These are phyloP conservation scores for Botrytis cinerea DNA, from an alignment of 2,329 filamentous ascomycete species.

Conservation along the genomic window DNA sequence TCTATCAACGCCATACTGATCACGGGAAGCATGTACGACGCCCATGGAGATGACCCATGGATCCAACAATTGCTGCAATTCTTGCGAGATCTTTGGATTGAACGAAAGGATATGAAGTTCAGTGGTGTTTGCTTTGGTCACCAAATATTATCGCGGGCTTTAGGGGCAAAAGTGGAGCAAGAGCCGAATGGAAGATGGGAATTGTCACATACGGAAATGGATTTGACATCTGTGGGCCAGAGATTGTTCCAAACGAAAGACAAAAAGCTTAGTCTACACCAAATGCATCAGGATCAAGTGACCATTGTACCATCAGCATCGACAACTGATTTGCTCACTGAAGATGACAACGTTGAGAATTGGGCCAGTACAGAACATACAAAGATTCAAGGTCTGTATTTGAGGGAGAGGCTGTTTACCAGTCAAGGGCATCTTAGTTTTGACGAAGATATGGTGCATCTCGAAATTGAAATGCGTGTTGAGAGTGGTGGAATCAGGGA, in stretches of 20 bases:
- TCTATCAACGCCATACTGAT: conserved; percentile 78
- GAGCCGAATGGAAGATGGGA: conserved; percentile 75
- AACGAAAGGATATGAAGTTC: conserved; percentile 62
- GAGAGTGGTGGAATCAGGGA: conserved; percentile 71
- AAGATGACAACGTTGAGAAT: conserved; percentile 53
- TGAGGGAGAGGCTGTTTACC: conserved; percentile 65
- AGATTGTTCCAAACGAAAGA: conserved; percentile 56
- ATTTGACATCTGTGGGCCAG: conserved; percentile 68
- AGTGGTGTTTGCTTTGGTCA: conserved; percentile 92
- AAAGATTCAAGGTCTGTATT: conserved; percentile 76
- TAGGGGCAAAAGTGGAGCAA: conserved; percentile 66
- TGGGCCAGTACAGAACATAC: conserved; percentile 69
- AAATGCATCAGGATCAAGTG: conserved; percentile 85
- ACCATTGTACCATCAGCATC: conserved; percentile 51
- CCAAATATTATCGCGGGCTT: conserved; percentile 75
- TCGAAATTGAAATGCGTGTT: conserved; percentile 66
- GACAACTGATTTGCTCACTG: conserved; percentile 40
- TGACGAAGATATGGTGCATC: conserved; percentile 61
- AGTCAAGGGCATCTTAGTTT: conserved; percentile 90
- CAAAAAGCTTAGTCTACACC: conserved; percentile 63
- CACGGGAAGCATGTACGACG: conserved; percentile 73
- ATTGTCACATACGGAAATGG: conserved; percentile 69
- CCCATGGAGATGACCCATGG: conserved; percentile 75
- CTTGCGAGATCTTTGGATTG: conserved; percentile 57
- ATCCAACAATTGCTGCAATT: conserved; percentile 73